Evolutionary conservation across 495 filamentous ascomycete genomes (phyloP).

Genomic region (Endocarpon pusillum): DNA sequence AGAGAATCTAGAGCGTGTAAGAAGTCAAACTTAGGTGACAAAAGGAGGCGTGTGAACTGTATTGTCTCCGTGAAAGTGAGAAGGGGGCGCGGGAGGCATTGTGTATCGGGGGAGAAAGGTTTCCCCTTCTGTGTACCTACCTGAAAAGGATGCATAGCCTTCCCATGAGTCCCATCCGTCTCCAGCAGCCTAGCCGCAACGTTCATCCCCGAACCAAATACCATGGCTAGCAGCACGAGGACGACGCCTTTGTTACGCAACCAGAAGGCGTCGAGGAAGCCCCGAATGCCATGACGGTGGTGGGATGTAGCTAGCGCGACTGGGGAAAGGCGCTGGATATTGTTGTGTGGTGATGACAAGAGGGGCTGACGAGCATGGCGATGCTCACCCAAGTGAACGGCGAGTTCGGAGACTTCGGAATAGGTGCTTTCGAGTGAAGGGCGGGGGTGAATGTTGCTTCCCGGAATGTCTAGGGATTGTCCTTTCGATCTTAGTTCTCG

Average conservation of each 20-base stretch:
- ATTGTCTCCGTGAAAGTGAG: too few species aligned
- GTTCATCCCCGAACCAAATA: conserved; percentile 84
- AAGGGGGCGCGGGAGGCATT: not conserved
- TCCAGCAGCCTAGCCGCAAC: conserved; percentile 65
- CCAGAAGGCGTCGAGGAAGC: conserved; percentile 17
- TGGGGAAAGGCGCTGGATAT: not conserved
- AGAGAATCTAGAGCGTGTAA: conserved; percentile 43
- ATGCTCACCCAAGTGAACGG: too few species aligned
- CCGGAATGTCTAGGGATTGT: too few species aligned
- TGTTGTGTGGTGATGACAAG: too few species aligned
- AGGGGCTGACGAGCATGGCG: too few species aligned
- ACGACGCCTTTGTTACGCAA: conserved; percentile 53
- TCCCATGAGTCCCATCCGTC: conserved; percentile 41
- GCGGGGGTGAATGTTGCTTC: too few species aligned
- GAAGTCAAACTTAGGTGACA: too few species aligned
- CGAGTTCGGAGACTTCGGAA: too few species aligned
- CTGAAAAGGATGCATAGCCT: conserved; percentile 72
- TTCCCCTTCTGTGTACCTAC: too few species aligned
- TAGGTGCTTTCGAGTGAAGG: too few species aligned
- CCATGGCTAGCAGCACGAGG: conserved; percentile 56
- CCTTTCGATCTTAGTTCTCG: too few species aligned
- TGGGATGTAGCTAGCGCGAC: not conserved
- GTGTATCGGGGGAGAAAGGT: not conserved
- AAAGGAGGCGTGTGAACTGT: too few species aligned
- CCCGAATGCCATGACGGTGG: not conserved